Conservation (phyloP, 1,139 yeast species). For the Blastobotrys indianensis region DNA sequence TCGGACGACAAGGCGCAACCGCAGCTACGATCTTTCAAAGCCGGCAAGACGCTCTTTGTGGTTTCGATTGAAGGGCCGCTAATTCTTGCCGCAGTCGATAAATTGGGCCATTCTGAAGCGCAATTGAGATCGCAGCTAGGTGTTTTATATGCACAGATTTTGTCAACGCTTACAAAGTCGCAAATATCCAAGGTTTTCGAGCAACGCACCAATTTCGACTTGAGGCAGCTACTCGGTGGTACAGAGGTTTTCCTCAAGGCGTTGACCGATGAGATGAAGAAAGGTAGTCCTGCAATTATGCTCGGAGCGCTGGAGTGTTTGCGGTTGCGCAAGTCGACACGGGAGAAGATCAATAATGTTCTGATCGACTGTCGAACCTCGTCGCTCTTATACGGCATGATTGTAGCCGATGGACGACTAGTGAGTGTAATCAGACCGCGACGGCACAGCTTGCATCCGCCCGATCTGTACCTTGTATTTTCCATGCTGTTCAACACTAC, state of each 20-base stretch:
- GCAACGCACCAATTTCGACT: slow-evolving; percentile 73
- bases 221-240: slow-evolving; percentile 68
- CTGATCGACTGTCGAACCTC: slow-evolving; percentile 40
- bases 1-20: slow-evolving; percentile 11
- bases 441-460: slow-evolving; percentile 61
- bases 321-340: slow-evolving; percentile 41
- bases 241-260: slow-evolving; percentile 57
- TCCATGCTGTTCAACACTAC: slow-evolving; percentile 54
- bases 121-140: slow-evolving; percentile 63
- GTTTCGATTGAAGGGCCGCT: slow-evolving; percentile 64
- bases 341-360: slow-evolving; percentile 43
- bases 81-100: slow-evolving; percentile 67
- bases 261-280: slow-evolving; percentile 50
- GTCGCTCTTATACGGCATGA: slow-evolving; percentile 55
- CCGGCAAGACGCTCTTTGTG: slow-evolving; percentile 46
- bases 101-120: slow-evolving; percentile 45
- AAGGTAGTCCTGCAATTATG: slow-evolving; percentile 50
- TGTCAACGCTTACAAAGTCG: slow-evolving; percentile 73
- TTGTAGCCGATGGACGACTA: slow-evolving; percentile 51
- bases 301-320: slow-evolving; percentile 60
- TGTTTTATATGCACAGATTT: slow-evolving; percentile 68
- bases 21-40: slow-evolving; percentile 26
- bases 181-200: slow-evolving; percentile 63
- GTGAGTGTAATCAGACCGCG: slow-evolving; percentile 59
- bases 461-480: slow-evolving; percentile 59